Evolutionary conservation across 2,329 filamentous ascomycete species (phyloP).

Genomic region (Claviceps pazoutovae): DNA sequence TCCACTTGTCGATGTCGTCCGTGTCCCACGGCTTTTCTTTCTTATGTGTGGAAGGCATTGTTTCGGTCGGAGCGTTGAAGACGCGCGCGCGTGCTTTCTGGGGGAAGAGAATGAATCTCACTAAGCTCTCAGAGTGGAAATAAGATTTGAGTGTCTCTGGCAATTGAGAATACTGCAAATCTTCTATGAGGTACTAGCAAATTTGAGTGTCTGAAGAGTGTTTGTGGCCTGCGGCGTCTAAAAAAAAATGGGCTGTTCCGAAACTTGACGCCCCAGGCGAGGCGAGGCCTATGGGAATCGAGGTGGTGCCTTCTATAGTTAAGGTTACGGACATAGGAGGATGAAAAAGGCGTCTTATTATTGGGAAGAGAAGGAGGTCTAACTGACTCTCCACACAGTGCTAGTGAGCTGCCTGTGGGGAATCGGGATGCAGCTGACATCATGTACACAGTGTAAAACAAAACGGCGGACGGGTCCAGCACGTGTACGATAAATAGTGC

Average conservation of each 20-base stretch:
- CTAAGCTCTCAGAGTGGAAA: background rate
- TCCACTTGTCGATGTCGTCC: conserved; percentile 96
- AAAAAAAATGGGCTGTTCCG: conserved; percentile 1
- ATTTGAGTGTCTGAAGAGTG: background rate
- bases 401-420: conserved; percentile 26
- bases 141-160: background rate
- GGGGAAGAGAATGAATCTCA: background rate
- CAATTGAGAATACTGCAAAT: background rate
- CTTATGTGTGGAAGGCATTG: conserved; percentile 80
- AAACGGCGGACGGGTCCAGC: background rate
- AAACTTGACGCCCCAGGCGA: conserved; percentile 40
- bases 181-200: conserved; percentile 15
- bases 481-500: background rate
- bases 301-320: conserved; percentile 43
- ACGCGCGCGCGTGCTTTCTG: background rate
- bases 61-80: conserved; percentile 1
- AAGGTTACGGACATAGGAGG: background rate
- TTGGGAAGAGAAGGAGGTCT: background rate
- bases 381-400: background rate
- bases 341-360: conserved; percentile 17
- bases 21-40: conserved; percentile 91
- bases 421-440: background rate
- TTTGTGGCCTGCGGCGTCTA: background rate
- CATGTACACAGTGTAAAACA: background rate
- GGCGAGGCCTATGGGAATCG: conserved; percentile 61